A percentile compares a stretch with the other conserved stretches of the same genome.
Evolutionary conservation across 306 rosid genomes (phyloP).

Genomic region (Vachellia pachyceras): DNA sequence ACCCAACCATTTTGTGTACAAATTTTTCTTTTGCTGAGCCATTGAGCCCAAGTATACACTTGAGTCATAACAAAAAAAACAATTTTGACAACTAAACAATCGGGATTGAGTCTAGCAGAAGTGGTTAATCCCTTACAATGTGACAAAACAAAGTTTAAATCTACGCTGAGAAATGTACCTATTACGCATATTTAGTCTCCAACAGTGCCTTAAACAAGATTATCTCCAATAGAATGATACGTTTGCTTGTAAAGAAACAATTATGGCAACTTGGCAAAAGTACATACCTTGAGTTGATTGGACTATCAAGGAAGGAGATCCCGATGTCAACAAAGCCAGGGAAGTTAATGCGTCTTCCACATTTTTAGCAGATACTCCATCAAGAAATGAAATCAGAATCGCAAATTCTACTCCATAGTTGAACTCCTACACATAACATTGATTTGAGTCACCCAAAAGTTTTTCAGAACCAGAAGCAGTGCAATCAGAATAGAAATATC

Average conservation of each 20-base stretch:
- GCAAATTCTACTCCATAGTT: slow-evolving; percentile 81
- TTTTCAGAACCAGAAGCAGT: slow-evolving; percentile 18
- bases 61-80: slow-evolving; percentile 28
- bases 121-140: too few relatives aligned
- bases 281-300: slow-evolving; percentile 78
- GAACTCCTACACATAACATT: slow-evolving; percentile 69
- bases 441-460: slow-evolving; percentile 20
- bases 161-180: too few relatives aligned
- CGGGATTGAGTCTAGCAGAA: too few relatives aligned
- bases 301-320: slow-evolving; percentile 80
- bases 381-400: slow-evolving; percentile 71
- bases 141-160: too few relatives aligned
- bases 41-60: slow-evolving; percentile 11
- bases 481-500: not conserved
- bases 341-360: slow-evolving; percentile 66
- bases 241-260: too few relatives aligned
- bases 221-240: too few relatives aligned
- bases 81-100: too few relatives aligned
- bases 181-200: too few relatives aligned
- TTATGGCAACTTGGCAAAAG: slow-evolving; percentile 9
- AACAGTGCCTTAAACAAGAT: too few relatives aligned
- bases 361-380: slow-evolving; percentile 45
- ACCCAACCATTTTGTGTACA: slow-evolving; percentile 19
- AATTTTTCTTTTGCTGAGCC: slow-evolving; percentile 15
- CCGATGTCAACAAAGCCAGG: slow-evolving; percentile 53